Base-by-base conservation (phyloP, 352 stramenopile genomes). In the Globisporangium cylindrosporum region DNA sequence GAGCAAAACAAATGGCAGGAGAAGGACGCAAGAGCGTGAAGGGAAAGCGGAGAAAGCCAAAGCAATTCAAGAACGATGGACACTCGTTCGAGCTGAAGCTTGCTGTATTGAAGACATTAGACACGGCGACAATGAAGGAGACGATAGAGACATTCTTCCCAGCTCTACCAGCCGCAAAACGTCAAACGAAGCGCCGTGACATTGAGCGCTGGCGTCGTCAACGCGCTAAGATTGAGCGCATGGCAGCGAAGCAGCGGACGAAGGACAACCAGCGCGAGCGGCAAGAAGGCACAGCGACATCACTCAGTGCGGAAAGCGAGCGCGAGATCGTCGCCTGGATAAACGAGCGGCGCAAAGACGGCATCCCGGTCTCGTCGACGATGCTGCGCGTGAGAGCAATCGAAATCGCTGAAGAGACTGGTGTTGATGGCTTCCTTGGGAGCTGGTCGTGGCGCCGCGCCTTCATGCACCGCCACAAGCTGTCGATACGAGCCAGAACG, bases 1-100 rank as follows among this genome's bases (percentile, higher is more conserved):
- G 27, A 43, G 54, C 27, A 41, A 43, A 25, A 4, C 9, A 1
- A 20, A 58, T 60, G 55, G 27, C 29, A 10, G 29, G 29, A 60
- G 29, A 60, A 60, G 27, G 29, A 27, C 7, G 55, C 0, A 46
- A 46, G 20, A 60, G 55, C 20, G 27, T 60, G 55, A 60, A 60
- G 29, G 55, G 55, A 12, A 60, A 60, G 55, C 55, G 1, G 8
- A 60, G 29, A 18, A 60, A 60, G 8, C 18, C 55, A 60, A 46
- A 46, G 29, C 18, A 60, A 60, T 60, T 46, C 55, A 60, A 46
- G 29, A 60, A 60, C 2, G 55, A 60, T 0, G 55, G 55, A 46
- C 55, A 60, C 29, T 60, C 55, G 15, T 60, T 60, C 2, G 29
- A 60, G 55, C 55, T 60, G 18, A 60, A 60, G 55, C 55, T 60